A percentile compares a stretch with the other conserved stretches of the same genome.
Evolutionary conservation across 495 filamentous ascomycete species (phyloP).

Genomic region (Penicillium coffeae): DNA sequence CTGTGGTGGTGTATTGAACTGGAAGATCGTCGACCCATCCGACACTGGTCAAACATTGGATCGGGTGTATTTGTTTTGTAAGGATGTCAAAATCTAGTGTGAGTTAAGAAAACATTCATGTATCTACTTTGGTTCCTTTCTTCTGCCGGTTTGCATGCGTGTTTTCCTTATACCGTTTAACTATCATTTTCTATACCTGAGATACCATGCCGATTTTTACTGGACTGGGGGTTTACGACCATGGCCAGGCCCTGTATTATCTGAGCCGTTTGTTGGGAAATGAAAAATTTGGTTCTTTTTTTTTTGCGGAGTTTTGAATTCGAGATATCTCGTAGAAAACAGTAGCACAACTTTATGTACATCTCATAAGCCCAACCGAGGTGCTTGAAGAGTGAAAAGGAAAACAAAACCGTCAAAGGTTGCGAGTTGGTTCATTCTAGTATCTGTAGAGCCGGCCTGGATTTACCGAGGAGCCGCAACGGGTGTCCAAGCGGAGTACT

Average conservation of each 20-base stretch:
- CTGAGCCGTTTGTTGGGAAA: slow-evolving; percentile 9
- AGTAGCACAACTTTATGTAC: slow-evolving; percentile 44
- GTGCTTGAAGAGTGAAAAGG: slow-evolving; percentile 10
- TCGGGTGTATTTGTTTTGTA: slow-evolving; percentile 45
- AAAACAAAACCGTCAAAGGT: slow-evolving; percentile 11
- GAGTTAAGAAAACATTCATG: slow-evolving; percentile 19
- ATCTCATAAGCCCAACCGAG: slow-evolving; percentile 15
- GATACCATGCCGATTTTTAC: slow-evolving; percentile 30
- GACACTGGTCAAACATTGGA: slow-evolving; percentile 47
- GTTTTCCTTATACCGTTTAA: slow-evolving; percentile 9
- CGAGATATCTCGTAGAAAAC: slow-evolving; percentile 1
- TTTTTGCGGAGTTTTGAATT: neutral
- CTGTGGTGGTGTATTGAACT: slow-evolving; percentile 70
- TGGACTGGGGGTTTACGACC: slow-evolving; percentile 12
- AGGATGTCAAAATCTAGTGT: slow-evolving; percentile 6
- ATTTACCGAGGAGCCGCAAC: slow-evolving; percentile 44
- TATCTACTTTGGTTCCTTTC: slow-evolving; percentile 27
- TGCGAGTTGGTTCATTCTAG: slow-evolving; percentile 19
- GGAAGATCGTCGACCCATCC: slow-evolving; percentile 48
- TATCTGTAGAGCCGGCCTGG: slow-evolving; percentile 8
- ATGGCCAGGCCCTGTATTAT: slow-evolving; percentile 7
- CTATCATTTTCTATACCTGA: slow-evolving; percentile 18
- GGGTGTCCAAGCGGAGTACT: slow-evolving; percentile 43
- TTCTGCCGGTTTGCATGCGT: slow-evolving; percentile 5
- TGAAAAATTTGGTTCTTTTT: slow-evolving; percentile 10